phyloP scores from a whole-genome alignment of 495 filamentous ascomycete species.

The Daldinia loculata region DNA sequence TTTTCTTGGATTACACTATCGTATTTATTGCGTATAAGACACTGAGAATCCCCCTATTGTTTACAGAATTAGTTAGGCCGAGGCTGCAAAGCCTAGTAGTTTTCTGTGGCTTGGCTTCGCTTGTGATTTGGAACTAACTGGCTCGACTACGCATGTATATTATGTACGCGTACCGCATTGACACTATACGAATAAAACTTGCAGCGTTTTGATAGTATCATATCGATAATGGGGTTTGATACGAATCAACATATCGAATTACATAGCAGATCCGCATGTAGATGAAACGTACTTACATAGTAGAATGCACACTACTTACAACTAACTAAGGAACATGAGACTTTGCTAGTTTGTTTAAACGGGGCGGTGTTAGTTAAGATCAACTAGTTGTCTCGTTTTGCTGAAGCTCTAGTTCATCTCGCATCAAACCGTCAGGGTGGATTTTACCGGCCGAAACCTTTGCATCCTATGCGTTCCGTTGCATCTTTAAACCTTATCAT shows the following conservation, averaged over 20 bases:
- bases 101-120: slow-evolving; percentile 32
- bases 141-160: slow-evolving; percentile 1
- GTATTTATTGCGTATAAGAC: slow-evolving; percentile 12
- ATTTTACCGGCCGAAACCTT: slow-evolving; percentile 34
- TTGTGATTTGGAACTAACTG: slow-evolving; percentile 18
- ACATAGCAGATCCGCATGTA: slow-evolving; percentile 12
- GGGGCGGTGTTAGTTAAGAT: slow-evolving; percentile 13
- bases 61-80: slow-evolving; percentile 25
- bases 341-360: slow-evolving; percentile 2
- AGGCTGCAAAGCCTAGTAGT: slow-evolving; percentile 28
- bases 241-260: slow-evolving; percentile 6
- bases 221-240: slow-evolving; percentile 12
- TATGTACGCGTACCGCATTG: slow-evolving; percentile 9
- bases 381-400: background rate
- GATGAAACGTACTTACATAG: slow-evolving; percentile 18
- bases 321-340: slow-evolving; percentile 2
- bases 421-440: background rate
- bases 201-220: background rate
- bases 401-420: slow-evolving; percentile 17
- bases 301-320: background rate
- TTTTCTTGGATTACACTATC: slow-evolving; percentile 15
- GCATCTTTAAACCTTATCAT: slow-evolving; percentile 11
- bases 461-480: background rate
- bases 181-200: slow-evolving; percentile 19
- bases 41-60: background rate